Conservation (phyloP, 2,329 filamentous ascomycete genomes). For the Emydomyces testavorans region DNA sequence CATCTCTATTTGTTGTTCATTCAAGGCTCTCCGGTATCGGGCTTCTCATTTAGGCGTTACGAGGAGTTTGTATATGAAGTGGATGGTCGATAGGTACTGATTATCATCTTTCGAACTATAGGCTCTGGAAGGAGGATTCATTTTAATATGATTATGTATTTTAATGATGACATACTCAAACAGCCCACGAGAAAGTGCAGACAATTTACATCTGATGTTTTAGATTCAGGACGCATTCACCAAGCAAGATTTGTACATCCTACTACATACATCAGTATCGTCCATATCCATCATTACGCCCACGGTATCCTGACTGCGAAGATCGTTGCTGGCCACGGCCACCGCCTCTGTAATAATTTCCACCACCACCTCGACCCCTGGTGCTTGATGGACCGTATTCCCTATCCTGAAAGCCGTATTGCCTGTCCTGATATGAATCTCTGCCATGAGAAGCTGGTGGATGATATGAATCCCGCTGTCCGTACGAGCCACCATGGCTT, state of each 20-base stretch:
- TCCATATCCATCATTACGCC: slow-evolving; percentile 30
- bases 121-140: too few relatives aligned
- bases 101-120: too few relatives aligned
- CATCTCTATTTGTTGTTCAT: too few relatives aligned
- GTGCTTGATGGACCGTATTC: slow-evolving; percentile 21
- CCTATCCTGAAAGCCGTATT: slow-evolving; percentile 18
- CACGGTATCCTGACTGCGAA: slow-evolving; percentile 17
- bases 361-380: slow-evolving; percentile 17
- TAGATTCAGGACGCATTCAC: neutral
- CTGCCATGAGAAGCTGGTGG: slow-evolving; percentile 10
- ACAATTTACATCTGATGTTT: neutral
- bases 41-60: too few relatives aligned
- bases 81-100: too few relatives aligned
- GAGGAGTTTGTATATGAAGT: too few relatives aligned
- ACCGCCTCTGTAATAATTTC: slow-evolving; percentile 22
- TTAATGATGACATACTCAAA: too few relatives aligned
- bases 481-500: slow-evolving; percentile 10
- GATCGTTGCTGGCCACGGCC: slow-evolving; percentile 15
- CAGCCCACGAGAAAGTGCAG: neutral
- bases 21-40: too few relatives aligned
- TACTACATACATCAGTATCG: slow-evolving; percentile 31
- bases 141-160: too few relatives aligned
- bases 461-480: slow-evolving; percentile 11
- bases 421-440: slow-evolving; percentile 14
- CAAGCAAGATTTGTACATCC: neutral